These are phyloP conservation scores for Cystobasidium pallidum DNA, from an alignment of 1,284 basidiomycete genomes.

Conservation along the genomic window DNA sequence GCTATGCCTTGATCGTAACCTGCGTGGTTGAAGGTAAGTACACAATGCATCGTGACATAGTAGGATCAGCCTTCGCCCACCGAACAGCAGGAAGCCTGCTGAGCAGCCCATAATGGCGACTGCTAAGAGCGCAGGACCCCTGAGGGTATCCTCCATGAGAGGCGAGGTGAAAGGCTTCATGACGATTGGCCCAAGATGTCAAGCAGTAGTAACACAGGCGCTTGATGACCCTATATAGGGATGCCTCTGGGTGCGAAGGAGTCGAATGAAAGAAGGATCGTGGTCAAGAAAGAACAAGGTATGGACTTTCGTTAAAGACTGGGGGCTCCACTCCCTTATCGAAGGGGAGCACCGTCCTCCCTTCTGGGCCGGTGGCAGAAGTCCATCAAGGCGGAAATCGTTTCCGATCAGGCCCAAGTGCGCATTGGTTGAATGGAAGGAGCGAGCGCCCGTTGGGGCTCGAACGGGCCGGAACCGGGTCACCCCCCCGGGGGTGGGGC, in stretches of 20 bases:
- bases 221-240: background rate
- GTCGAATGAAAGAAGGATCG: background rate
- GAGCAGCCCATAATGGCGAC: constrained; percentile 40
- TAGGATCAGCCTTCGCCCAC: background rate
- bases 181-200: background rate
- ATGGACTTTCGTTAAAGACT: background rate
- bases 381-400: background rate
- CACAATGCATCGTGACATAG: background rate
- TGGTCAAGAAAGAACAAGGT: background rate
- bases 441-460: background rate
- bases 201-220: background rate
- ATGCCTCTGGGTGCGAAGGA: too few relatives aligned
- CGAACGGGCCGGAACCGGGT: background rate
- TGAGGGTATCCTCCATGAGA: constrained; percentile 41
- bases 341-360: background rate
- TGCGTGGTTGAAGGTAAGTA: background rate
- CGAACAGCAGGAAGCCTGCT: constrained; percentile 2
- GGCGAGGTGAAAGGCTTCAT: constrained; percentile 49
- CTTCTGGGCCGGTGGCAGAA: background rate
- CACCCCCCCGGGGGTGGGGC: background rate
- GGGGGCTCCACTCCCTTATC: constrained; percentile 12
- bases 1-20: constrained; percentile 41
- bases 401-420: background rate
- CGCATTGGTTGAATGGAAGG: constrained; percentile 10
- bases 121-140: constrained; percentile 44